Conservation (phyloP, 2,329 filamentous ascomycete genomes). For the Cytospora schulzeri region DNA sequence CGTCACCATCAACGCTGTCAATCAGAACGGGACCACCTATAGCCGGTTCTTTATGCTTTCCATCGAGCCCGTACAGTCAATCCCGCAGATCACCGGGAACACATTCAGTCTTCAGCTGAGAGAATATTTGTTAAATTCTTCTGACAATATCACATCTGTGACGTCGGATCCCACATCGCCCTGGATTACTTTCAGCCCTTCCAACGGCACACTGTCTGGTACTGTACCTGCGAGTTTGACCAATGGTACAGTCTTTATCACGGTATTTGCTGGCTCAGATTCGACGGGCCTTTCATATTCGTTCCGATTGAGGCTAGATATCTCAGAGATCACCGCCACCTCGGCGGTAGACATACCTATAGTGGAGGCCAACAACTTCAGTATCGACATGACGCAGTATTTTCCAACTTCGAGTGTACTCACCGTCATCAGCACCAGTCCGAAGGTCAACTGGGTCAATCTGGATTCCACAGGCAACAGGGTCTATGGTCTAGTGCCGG, state of each 20-base stretch:
- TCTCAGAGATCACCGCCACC: not conserved
- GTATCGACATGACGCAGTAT: conserved; percentile 1
- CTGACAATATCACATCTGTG: not conserved
- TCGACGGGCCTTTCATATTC: conserved; percentile 1
- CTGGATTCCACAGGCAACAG: not conserved
- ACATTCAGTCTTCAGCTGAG: not conserved
- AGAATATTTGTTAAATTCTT: not conserved
- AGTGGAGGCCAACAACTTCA: conserved; percentile 3
- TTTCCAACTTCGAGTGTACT: conserved; percentile 5
- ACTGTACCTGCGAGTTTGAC: not conserved
- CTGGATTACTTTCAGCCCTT: not conserved
- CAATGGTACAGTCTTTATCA: not conserved
- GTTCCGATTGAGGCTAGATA: conserved; percentile 2
- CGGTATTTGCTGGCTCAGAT: not conserved
- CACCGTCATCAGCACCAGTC: not conserved
- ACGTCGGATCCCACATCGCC: not conserved
- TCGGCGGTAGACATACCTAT: not conserved
- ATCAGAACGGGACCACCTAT: not conserved
- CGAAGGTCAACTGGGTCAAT: not conserved
- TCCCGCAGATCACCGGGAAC: not conserved
- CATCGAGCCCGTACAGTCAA: not conserved
- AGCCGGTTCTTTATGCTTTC: conserved; percentile 7
- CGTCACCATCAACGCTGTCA: not conserved
- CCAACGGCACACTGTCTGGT: not conserved
- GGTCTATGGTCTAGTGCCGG: not conserved